These are phyloP conservation scores for Mycena capillaripes DNA, from an alignment of 768 basidiomycete genomes.

Conservation along the genomic window DNA sequence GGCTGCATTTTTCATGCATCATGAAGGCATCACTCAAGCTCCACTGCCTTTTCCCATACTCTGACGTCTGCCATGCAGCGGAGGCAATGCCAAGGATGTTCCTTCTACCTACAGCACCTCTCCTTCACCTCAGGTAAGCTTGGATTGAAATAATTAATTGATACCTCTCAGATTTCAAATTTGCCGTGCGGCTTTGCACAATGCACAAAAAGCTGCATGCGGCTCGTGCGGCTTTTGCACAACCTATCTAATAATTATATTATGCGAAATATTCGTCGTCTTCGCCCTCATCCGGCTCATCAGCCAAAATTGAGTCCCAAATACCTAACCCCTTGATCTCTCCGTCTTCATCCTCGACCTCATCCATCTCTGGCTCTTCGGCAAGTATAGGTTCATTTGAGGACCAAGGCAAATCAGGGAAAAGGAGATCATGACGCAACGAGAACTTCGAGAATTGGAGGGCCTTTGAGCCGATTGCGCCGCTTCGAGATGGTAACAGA, in stretches of 20 bases:
- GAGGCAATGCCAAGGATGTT: too few relatives aligned
- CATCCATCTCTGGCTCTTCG: background rate
- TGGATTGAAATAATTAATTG: too few relatives aligned
- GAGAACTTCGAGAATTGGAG: constrained; percentile 7
- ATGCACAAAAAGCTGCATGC: too few relatives aligned
- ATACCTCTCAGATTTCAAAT: too few relatives aligned
- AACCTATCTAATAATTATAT: background rate
- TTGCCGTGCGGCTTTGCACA: too few relatives aligned
- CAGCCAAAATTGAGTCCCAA: background rate
- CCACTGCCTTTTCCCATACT: too few relatives aligned
- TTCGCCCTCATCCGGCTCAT: background rate
- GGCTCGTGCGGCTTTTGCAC: too few relatives aligned
- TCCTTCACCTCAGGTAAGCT: too few relatives aligned
- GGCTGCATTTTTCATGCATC: too few relatives aligned
- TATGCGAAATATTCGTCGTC: background rate
- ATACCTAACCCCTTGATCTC: background rate
- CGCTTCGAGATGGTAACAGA: constrained; percentile 12
- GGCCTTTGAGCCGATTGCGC: constrained; percentile 10
- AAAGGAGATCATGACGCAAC: background rate
- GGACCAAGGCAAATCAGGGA: background rate
- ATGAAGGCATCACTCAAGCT: too few relatives aligned
- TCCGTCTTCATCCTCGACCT: background rate
- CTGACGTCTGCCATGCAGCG: too few relatives aligned
- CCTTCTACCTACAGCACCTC: too few relatives aligned
- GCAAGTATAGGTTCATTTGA: background rate